phyloP scores from a whole-genome alignment of 2,329 filamentous ascomycete genomes.

The Fusarium decemcellulare region DNA sequence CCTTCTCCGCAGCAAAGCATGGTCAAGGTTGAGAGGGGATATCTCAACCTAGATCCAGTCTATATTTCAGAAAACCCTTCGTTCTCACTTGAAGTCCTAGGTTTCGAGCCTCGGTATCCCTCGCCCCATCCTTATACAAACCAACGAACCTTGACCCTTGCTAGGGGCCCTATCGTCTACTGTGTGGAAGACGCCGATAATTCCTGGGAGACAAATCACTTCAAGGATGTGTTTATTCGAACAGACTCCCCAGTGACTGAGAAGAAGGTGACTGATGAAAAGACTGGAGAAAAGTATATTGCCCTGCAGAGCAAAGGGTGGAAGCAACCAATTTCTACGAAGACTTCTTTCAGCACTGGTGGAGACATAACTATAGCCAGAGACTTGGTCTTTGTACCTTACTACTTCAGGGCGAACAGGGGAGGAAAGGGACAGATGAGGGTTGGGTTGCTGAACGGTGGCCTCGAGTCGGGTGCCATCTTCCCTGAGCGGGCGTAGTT shows the following conservation, averaged over 20 bases:
- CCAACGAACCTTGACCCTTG: constrained; percentile 66
- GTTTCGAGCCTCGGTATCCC: constrained; percentile 63
- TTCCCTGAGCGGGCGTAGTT: constrained; percentile 21
- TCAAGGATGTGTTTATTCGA: constrained; percentile 56
- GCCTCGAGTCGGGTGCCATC: constrained; percentile 8
- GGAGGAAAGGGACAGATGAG: constrained; percentile 36
- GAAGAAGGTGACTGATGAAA: constrained; percentile 12
- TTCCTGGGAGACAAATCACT: constrained; percentile 68
- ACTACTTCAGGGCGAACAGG: constrained; percentile 27
- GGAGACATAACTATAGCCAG: constrained; percentile 1
- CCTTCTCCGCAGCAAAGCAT: constrained; percentile 46
- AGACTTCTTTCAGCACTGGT: neutral
- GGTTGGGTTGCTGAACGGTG: constrained; percentile 28
- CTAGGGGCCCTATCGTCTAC: constrained; percentile 71
- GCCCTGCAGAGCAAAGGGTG: constrained; percentile 18
- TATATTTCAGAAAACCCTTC: constrained; percentile 57
- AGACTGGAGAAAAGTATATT: constrained; percentile 22
- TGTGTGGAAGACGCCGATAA: constrained; percentile 73
- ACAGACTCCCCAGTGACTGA: constrained; percentile 10
- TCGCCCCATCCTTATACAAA: constrained; percentile 69
- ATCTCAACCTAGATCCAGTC: constrained; percentile 60
- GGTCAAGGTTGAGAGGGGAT: constrained; percentile 59
- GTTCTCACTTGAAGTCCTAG: constrained; percentile 54
- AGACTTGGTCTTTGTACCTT: constrained; percentile 19
- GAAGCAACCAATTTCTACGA: constrained; percentile 11